A percentile compares a stretch with the other conserved stretches of the same genome.
phyloP scores from a whole-genome alignment of 2,329 filamentous ascomycete genomes.

The Microsporum canis region DNA sequence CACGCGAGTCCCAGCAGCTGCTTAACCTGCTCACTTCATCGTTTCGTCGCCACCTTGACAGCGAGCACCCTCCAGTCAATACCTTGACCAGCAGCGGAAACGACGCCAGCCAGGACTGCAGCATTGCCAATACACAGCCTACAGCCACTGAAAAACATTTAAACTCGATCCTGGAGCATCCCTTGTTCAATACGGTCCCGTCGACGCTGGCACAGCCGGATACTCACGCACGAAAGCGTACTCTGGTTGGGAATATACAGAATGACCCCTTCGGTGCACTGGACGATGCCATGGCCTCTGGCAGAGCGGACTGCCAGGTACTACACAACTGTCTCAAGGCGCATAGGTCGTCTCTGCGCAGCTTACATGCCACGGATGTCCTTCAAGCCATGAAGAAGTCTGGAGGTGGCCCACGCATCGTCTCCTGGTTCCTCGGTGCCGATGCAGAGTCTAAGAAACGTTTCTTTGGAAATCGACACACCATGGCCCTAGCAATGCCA shows the following conservation, averaged over 20 bases:
- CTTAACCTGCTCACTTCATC: conserved; percentile 51
- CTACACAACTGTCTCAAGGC: conserved; percentile 24
- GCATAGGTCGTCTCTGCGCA: conserved; percentile 23
- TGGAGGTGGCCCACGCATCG: conserved; percentile 24
- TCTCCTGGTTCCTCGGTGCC: conserved; percentile 33
- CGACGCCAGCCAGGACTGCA: conserved; percentile 17
- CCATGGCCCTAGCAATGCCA: conserved; percentile 23
- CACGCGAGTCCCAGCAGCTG: conserved; percentile 48
- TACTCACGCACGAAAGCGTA: neutral
- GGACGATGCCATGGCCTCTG: conserved; percentile 31
- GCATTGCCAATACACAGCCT: neutral
- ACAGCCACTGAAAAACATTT: conserved; percentile 28
- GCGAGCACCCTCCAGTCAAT: conserved; percentile 39
- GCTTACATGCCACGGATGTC: conserved; percentile 6
- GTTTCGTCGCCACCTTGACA: conserved; percentile 53
- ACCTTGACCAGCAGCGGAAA: neutral
- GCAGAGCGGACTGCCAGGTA: conserved; percentile 20
- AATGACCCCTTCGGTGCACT: conserved; percentile 27
- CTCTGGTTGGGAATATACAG: conserved; percentile 9
- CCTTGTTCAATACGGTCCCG: conserved; percentile 32
- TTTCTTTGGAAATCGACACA: conserved; percentile 22
- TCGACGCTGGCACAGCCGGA: conserved; percentile 13
- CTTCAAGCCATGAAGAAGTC: conserved; percentile 26
- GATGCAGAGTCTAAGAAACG: conserved; percentile 20
- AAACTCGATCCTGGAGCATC: conserved; percentile 30